Evolutionary conservation across 2,329 filamentous ascomycete genomes (phyloP), one percentile per base, ranked within the genome.

Genomic region (Mycosphaerella sp.): DNA sequence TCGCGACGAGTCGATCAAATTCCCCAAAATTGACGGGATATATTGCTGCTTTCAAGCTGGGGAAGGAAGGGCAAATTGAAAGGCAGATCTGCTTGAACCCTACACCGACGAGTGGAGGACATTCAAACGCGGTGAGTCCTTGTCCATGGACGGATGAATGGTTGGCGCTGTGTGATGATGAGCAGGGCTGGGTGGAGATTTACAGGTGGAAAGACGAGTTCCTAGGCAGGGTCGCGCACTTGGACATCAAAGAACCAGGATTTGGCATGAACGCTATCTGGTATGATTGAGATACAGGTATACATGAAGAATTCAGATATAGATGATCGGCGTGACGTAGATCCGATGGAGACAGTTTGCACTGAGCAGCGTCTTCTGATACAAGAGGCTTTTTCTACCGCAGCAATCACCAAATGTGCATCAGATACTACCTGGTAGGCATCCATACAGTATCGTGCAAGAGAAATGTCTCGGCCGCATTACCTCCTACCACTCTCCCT

Each of bases 241-340:
- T 87, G 59, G 83, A 88, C 62, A 84, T 95, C 38, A 83, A 84
- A 5, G 89, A 95, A 74, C 87, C 87, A n/a, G 89, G 89, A 1
- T 95, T 95, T 69, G 89, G 89, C 1, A 95, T 95, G 89, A 95
- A 95, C 73, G 89, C 89, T n/a, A 90, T 95, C 59, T 95, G 89
- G 89, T 93, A 93, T 70, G 86, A 95, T 72, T 89, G 41, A 50
- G 23, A 11, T 6, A 2, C 3, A 7, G 11, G 7, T 32, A 17
- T 34, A 42, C 14, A 45, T 26, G 36, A 39, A 8, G 21, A 12
- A 14, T 41, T 4, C 29, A 47, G 29, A 32, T 10, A 32, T 8
- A 8, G 31, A 29, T 46, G 12, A 32, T 46, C 21, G 44, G 26
- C 26, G 5, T 6, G 26, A 6, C 26, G 26, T 29, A 29, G 26